Base-by-base conservation (phyloP, 2,329 filamentous ascomycete genomes). In the Periconia digitata region DNA sequence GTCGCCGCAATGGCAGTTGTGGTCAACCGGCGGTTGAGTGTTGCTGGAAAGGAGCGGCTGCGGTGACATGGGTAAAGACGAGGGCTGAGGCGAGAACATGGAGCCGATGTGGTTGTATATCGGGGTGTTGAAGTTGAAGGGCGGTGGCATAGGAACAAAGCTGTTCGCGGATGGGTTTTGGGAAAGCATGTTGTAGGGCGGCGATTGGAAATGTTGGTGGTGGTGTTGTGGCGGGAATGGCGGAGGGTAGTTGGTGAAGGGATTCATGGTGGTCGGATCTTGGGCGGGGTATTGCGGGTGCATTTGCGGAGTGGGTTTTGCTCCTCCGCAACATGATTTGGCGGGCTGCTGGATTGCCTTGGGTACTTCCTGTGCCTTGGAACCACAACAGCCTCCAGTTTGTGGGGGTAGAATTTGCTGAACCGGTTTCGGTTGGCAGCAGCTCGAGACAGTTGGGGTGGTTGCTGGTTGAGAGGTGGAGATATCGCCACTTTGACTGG, bases 1-100 rank as follows among this genome's bases (percentile, higher is more conserved):
- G 45, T 85, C 81, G 17, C 86, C 86, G 60, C 86, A 89, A 40
- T 76, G 75, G 58, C 86, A 89, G 20, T 75, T 73, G 53, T 81
- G 76, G 34, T 69, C 70, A 2, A 56, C 35, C 16, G 42, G 29
- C 17, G 35, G 29, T 42, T 27, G 24, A 27, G 24, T 7, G 20
- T 16, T 37, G n/a, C 18, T 22, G 58, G 44, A 64, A 72, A 58
- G 53, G 20, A 58, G 53, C 22, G 54, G 46, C 37, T 62, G 55
- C 10, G 61, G 39, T 41, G 46, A 55, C 67, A 63, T 64, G 34
- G 56, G 69, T 54, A 64, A 72, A 67, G 49, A 55, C 49, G 51
- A 56, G 60, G 65, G 64, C 62, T 50, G 64, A 32, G 50, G 62
- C 27, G 66, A 63, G 24, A 65, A 68, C 2, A 54, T 56, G 15